Evolutionary conservation across 106 monocot genomes (phyloP), one percentile per base, ranked within the genome.

Genomic region (Dioscorea dumetorum): DNA sequence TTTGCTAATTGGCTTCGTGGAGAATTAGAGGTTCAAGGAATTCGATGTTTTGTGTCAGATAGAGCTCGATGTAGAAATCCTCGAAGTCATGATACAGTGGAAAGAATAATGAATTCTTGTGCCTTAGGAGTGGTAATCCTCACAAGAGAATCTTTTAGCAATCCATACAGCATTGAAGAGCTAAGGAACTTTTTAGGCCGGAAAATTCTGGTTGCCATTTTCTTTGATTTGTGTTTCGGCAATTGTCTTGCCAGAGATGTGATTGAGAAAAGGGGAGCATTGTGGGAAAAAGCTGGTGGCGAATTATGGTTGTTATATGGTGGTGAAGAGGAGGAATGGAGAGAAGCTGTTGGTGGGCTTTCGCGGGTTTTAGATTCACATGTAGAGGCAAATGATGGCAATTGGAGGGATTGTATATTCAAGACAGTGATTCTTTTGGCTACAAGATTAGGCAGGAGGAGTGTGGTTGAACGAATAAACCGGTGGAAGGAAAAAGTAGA

Each of bases 231-330:
- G 62, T 58, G 81, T 58, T 58, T 74, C 19, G 65, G 61, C 12
- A 88, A 95, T 66, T 95, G 94, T 62, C 74, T 95, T 73, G 79
- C 91, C 0, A 85, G 94, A 73, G 94, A 95, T 61, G 80, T 95
- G 49, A 68, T 95, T 19, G 94, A 95, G 81, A 88, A 61, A 52
- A 85, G 81, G 54, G 94, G 91, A 60, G 91, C 83, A 54, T 33
- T 91, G 22, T 95, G 94, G 94, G 94, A 95, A 74, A 95, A 57
- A 64, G 79, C 88, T 73, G 94, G 94, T 3, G 94, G 94, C 58
- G 85, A 95, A 50, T 69, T 95, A 9, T 95, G 94, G 94, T 74
- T 81, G 81, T 32, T 74, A 22, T 95, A 91, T 72, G 91, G 83
- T 56, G 91, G 90, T 4, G 32, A 71, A 48, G 94, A 95, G 66